Base-by-base conservation (phyloP, 1,284 basidiomycete genomes). In the Gomphus bonarii region DNA sequence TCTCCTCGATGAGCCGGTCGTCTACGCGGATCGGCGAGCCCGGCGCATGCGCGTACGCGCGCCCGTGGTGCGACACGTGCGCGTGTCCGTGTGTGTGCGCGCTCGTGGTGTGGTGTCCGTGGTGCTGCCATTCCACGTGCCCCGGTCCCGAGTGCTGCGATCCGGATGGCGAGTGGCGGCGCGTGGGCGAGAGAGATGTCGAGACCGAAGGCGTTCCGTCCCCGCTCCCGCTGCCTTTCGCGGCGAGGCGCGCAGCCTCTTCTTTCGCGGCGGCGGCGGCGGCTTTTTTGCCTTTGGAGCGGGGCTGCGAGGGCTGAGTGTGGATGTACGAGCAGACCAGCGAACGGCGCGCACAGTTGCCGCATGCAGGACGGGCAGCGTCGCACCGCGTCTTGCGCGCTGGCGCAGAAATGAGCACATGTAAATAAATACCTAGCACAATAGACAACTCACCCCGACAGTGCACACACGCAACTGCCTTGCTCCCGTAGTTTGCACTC, bases 381-480 rank as follows among this genome's bases (percentile, higher is more conserved):
- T 90, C 87, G 64, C 87, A 90, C 67, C 87, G 84, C 16, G 88
- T 90, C 72, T 90, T 90, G 58, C 87, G 86, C 35, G 86, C 88
- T 89, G 62, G 59, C 53, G 48, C 54, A 60, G 60, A 61, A 18
- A 49, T 49, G 55, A 47, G 28, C 51, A 48, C 54, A 60, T 58
- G 31, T 35, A 8, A 51, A 49, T 18, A 43, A 5, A 42, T 7
- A 11, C n/a, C 36, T 10, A 38, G 9, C 9, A 18, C 31, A 53
- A 48, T 5, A 25, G n/a, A 6, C 14, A 11, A 73, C 80, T 58
- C 65, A 88, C 87, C 85, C 74, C 87, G 78, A 70, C 87, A 89
- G 66, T 85, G 85, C 67, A 89, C 88, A 70, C 86, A 89, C 9
- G 86, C 86, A 33, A 89, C 87, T 18, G 88, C 84, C 66, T 89